These are phyloP conservation scores for Globisporangium takayamanum DNA, from an alignment of 352 stramenopile species.

Conservation along the genomic window DNA sequence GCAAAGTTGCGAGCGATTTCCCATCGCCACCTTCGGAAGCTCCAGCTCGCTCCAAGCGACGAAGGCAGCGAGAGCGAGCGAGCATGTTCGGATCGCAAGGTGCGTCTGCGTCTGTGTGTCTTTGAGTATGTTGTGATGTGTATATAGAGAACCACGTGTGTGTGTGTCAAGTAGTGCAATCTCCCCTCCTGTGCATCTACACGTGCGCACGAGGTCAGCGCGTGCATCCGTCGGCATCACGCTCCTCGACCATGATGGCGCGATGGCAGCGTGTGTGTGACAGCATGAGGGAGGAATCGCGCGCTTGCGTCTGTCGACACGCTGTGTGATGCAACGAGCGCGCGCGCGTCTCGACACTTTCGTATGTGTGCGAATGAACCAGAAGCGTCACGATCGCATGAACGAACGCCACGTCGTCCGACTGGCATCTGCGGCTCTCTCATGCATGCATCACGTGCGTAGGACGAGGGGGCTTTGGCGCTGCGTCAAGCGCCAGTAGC, in stretches of 20 bases:
- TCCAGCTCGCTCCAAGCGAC: background rate
- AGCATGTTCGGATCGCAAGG: constrained; percentile 20
- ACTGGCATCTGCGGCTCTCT: background rate
- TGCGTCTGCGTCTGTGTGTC: constrained; percentile 2
- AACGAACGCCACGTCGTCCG: background rate
- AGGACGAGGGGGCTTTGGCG: constrained; percentile 9
- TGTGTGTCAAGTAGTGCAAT: background rate
- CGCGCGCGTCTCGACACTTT: no score
- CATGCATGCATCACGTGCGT: background rate
- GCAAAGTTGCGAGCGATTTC: background rate
- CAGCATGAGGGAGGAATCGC: no score
- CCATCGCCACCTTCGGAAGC: background rate
- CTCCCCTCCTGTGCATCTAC: no score
- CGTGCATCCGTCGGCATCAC: no score
- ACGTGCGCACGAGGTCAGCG: no score
- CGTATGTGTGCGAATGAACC: no score
- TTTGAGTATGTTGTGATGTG: background rate
- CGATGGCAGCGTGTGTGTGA: no score
- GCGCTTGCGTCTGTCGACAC: no score
- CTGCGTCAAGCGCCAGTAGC: background rate
- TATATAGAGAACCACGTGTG: background rate
- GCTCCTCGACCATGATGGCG: no score
- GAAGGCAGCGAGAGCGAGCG: background rate
- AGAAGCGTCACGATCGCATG: no score
- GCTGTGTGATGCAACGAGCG: no score